Evolutionary conservation across 2,329 filamentous ascomycete species (phyloP).

Genomic region (Gaeumannomyces tritici): DNA sequence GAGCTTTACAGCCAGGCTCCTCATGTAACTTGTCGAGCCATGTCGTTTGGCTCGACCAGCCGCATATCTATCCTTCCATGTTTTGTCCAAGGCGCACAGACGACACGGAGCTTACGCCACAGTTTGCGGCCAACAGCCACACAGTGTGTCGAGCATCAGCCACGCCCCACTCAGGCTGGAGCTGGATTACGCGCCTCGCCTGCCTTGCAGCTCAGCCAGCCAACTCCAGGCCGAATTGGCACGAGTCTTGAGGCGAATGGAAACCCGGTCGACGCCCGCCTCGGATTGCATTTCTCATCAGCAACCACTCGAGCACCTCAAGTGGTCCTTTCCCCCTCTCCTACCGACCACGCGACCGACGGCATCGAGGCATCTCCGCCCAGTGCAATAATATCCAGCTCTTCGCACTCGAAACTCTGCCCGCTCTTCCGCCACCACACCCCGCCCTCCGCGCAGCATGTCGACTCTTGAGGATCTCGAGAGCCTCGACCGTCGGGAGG

Average conservation of each 20-base stretch:
- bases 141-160: neutral
- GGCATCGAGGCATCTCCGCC: neutral
- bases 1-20: neutral
- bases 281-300: slow-evolving; percentile 4
- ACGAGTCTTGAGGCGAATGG: neutral
- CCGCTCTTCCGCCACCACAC: neutral
- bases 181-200: slow-evolving; percentile 9
- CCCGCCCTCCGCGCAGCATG: slow-evolving; percentile 41
- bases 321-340: neutral
- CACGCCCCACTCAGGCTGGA: neutral
- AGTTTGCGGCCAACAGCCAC: neutral
- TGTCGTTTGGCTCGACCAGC: no score
- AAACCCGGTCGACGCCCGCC: neutral
- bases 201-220: slow-evolving; percentile 6
- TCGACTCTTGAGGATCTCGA: slow-evolving; percentile 89
- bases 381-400: neutral
- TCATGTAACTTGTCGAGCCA: neutral
- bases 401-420: neutral
- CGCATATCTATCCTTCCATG: no score
- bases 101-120: neutral
- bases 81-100: no score
- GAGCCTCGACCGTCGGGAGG: slow-evolving; percentile 72
- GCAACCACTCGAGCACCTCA: neutral
- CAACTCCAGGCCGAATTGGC: neutral
- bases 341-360: neutral